Conservation (phyloP, 2,329 filamentous ascomycete genomes). For the Fusarium falciforme region DNA sequence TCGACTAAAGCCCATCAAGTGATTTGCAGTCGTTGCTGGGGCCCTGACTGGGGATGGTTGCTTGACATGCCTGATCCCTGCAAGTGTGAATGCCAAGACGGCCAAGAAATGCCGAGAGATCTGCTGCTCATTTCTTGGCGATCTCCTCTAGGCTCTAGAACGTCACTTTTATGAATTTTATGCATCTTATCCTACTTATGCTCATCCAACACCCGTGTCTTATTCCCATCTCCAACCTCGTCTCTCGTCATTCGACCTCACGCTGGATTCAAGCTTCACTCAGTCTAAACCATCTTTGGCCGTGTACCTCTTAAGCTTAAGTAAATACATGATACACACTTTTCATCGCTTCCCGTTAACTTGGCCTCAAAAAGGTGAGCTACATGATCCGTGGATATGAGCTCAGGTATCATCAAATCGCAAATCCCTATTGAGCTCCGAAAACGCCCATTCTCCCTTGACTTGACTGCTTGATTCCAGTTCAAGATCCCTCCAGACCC, state of each 20-base stretch:
- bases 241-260: background rate
- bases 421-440: slow-evolving; percentile 27
- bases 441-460: slow-evolving; percentile 37
- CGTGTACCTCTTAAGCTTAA: slow-evolving; percentile 3
- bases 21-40: background rate
- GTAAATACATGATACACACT: background rate
- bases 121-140: slow-evolving; percentile 31
- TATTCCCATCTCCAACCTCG: slow-evolving; percentile 13
- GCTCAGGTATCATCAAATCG: slow-evolving; percentile 45
- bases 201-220: slow-evolving; percentile 5
- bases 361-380: slow-evolving; percentile 33
- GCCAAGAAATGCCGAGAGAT: slow-evolving; percentile 41
- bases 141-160: slow-evolving; percentile 14
- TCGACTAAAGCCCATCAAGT: background rate
- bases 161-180: slow-evolving; percentile 19
- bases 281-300: slow-evolving; percentile 1
- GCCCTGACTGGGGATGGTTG: background rate
- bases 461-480: slow-evolving; percentile 3
- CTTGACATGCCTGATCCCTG: background rate
- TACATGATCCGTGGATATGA: slow-evolving; percentile 25
- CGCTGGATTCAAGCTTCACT: background rate
- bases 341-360: background rate
- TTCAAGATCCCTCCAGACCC: slow-evolving; percentile 3
- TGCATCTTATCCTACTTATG: slow-evolving; percentile 16
- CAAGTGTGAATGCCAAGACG: slow-evolving; percentile 37